Evolutionary conservation across 768 basidiomycete species (phyloP), one percentile per base, ranked within the genome.

Genomic region (Pseudohyphozyma bogoriensis): DNA sequence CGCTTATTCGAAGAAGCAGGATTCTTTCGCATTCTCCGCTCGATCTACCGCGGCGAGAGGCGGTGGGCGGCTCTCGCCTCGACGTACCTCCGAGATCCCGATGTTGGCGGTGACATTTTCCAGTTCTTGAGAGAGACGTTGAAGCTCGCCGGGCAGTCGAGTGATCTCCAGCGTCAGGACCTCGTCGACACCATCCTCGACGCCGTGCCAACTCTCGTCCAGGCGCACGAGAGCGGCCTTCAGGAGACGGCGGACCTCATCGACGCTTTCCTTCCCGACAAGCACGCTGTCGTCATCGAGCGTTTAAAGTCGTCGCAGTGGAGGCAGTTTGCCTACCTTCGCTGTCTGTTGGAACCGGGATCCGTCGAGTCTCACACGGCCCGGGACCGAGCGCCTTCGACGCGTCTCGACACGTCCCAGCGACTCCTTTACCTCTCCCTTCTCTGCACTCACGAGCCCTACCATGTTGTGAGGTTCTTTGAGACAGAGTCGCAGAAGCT

Each of bases 11-110:
- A 86, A 68, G 70, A 76, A 13, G 91, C 93, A 1, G 85, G 88
- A 0, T 99, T 99, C 76, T 92, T 83, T 72, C 82, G 91, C 40
- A 92, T 99, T 61, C 77, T 99, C 29, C 83, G 90, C 44, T 78
- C 81, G 12, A 85, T 87, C 79, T 83, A 89, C 74, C 79, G 81
- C 22, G 83, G 84, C 52, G 87, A 92, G 50, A 78, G 75, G 28
- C 78, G 80, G 62, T 97, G 90, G 91, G 78, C 80, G 4, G 77
- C 80, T 20, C 77, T 96, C 37, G 74, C 93, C 31, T 76, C 78
- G 51, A 85, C 87, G 4, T 86, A 84, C 70, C 72, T 97, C 44
- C 78, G 81, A 24, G 92, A 96, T 73, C 78, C 82, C 4, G 81
- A 83, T 47, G 73, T 87, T 47, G 68, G 62, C n/a, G 13, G 29